Evolutionary conservation across 768 basidiomycete species (phyloP).

Genomic region (Serendipita sp.): DNA sequence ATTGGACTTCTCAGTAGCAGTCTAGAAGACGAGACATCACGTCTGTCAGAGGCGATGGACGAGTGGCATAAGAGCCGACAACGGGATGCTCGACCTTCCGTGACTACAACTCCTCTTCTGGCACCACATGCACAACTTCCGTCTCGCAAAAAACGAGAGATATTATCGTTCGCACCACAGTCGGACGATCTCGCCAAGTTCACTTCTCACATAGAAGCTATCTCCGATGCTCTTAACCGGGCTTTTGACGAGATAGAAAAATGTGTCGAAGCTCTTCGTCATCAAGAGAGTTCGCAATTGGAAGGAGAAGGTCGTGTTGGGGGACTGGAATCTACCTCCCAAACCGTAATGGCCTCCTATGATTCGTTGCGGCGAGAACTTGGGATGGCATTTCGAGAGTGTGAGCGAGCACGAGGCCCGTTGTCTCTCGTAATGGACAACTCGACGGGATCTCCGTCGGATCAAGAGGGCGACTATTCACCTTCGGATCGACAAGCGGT

Average conservation of each 20-base stretch:
- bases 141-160: background rate
- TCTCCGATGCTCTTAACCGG: constrained; percentile 50
- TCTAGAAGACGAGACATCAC: constrained; percentile 44
- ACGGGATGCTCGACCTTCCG: constrained; percentile 11
- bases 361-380: constrained; percentile 61
- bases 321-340: background rate
- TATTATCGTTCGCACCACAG: constrained; percentile 51
- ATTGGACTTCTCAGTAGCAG: constrained; percentile 53
- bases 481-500: constrained; percentile 22
- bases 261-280: constrained; percentile 43
- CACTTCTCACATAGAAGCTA: constrained; percentile 54
- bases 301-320: constrained; percentile 5
- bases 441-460: background rate
- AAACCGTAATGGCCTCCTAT: constrained; percentile 45
- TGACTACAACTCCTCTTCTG: constrained; percentile 3
- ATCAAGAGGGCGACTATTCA: constrained; percentile 26
- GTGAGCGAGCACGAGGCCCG: constrained; percentile 58
- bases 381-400: constrained; percentile 62
- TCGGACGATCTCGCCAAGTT: constrained; percentile 55
- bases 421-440: constrained; percentile 19
- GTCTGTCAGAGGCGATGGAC: constrained; percentile 47
- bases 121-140: background rate
- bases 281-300: constrained; percentile 13
- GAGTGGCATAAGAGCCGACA: constrained; percentile 11
- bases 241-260: constrained; percentile 49